Conservation (phyloP, 805 yeast species). For the Yarrowia sp. region DNA sequence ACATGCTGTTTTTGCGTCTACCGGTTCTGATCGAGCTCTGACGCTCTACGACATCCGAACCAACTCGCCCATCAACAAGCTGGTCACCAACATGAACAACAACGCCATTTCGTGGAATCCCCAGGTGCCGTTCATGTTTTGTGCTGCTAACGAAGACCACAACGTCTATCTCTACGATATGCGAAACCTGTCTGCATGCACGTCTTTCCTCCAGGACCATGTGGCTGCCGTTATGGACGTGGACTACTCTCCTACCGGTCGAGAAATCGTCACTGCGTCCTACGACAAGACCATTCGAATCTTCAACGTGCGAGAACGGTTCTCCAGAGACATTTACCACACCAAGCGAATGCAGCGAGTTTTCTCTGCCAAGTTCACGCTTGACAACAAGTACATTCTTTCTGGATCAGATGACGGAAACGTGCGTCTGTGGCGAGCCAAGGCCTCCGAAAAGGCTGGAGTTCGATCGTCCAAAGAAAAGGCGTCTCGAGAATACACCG, state of each 20-base stretch:
- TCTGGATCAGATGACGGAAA: constrained; percentile 97
- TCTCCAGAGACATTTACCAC: constrained; percentile 91
- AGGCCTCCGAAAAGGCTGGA: constrained; percentile 77
- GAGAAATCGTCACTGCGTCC: constrained; percentile 90
- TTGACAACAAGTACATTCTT: constrained; percentile 82
- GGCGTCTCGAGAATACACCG: constrained; percentile 78
- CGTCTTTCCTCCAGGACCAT: constrained; percentile 89
- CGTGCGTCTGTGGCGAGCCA: constrained; percentile 87
- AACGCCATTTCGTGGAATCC: constrained; percentile 95
- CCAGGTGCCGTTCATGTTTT: constrained; percentile 93
- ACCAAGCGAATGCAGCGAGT: constrained; percentile 97
- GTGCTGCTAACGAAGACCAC: constrained; percentile 90
- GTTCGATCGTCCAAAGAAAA: constrained; percentile 75
- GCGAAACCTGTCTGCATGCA: constrained; percentile 80
- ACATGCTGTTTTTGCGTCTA: constrained; percentile 80
- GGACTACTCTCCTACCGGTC: constrained; percentile 96
- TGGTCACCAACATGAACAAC: constrained; percentile 75
- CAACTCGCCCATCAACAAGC: constrained; percentile 86
- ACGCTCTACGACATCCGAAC: constrained; percentile 89
- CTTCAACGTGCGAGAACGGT: constrained; percentile 73
- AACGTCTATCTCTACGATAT: constrained; percentile 93
- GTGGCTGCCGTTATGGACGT: constrained; percentile 93
- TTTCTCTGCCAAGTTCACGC: constrained; percentile 75
- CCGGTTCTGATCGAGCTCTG: constrained; percentile 87
- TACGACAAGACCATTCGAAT: constrained; percentile 91